Base-by-base conservation (phyloP, 2,329 filamentous ascomycete species). In the Zelopaecilomyces penicillatus region DNA sequence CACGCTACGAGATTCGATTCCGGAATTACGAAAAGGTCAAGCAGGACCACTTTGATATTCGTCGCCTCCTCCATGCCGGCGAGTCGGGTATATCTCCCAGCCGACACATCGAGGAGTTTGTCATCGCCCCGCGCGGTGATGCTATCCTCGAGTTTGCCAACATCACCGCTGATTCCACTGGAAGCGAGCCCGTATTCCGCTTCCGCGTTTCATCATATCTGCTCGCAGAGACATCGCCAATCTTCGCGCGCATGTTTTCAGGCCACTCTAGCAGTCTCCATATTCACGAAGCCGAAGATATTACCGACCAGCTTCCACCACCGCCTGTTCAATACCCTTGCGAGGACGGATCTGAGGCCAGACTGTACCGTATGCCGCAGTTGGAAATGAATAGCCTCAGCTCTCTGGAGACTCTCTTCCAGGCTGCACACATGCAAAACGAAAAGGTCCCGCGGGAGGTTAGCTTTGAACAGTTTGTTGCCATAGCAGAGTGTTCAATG, bases 321-420 rank as follows among this genome's bases (percentile, higher is more conserved):
- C 53, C 61, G 0, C 61, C 67, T 2, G 59, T 56, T 0, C 59
- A 54, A 27, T 66, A 68, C 42, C 54, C 60, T 10, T 72, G 64
- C 49, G 59, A 62, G 30, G 69, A 75, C 42, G 69, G 69, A 1
- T 61, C 63, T 5, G 65, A 69, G 49, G 67, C 67, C 2, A 68
- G 60, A 49, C 52, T 76, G 1, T 76, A 74, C 48, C 67, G 69
- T 8, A 76, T 78, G 74, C 71, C 73, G 2, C 73, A 76, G 51
- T 54, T 64, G 29, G 73, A 76, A 50, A 48, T 64, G 5, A 73
- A 76, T 42, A 57, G 54, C 2, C 45, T 68, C 2, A 54, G 60
- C 3, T 62, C 68, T 1, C 54, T 77, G 8, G 67, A 70, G 47
- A 69, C 70, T 2, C 50, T 78, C 1, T 58, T 78, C 3, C 66